Base-by-base conservation (phyloP, 202 grass and related monocot genomes). In the Cymbopogon flexuosus region DNA sequence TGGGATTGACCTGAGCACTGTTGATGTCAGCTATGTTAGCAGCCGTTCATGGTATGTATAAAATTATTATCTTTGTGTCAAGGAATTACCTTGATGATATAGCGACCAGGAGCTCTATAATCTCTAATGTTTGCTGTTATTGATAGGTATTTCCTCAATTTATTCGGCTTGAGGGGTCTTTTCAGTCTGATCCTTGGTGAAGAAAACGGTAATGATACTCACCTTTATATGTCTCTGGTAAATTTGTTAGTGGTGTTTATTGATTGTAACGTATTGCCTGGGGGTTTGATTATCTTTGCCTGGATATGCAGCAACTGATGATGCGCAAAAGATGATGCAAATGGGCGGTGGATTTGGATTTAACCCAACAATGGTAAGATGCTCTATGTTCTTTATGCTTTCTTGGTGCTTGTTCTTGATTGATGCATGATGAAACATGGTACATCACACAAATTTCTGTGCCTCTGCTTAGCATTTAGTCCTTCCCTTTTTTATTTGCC, bases 21-120 rank as follows among this genome's bases (percentile, higher is more conserved):
- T 99, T 79, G 96, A 99, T 43, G 96, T 99, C 70, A 99, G 96
- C 83, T 99, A 99, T 69, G 96, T 99, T 75, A 99, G 96, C 87
- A 96, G 96, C 81, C 96, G 96, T 64, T 99, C 96, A 76, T 99
- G 96, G 96, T 99, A 72, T 75, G 80, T 70, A 65, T 76, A 66
- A 52, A 62, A 24, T 79, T 72, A 10, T 63, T 64, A 18, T 79
- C 19, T 56, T 68, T 54, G n/a, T 10, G 7, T 45, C 4, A 49
- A 16, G 4, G 46, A 49, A 49, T 70, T 34, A 64, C 58, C 42
- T 60, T 62, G 60, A 30, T 79, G 61, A 13, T 68, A 24, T 74
- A 40, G n/a, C 12, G 57, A 76, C 59, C 56, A 21, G 39, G 21
- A 37, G 24, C 24, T 83, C 68, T 82, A 36, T 79, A 68, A 10